Evolutionary conservation across 805 yeast species (phyloP), one percentile per base, ranked within the genome.

Genomic region (Myxozyma neotropica): DNA sequence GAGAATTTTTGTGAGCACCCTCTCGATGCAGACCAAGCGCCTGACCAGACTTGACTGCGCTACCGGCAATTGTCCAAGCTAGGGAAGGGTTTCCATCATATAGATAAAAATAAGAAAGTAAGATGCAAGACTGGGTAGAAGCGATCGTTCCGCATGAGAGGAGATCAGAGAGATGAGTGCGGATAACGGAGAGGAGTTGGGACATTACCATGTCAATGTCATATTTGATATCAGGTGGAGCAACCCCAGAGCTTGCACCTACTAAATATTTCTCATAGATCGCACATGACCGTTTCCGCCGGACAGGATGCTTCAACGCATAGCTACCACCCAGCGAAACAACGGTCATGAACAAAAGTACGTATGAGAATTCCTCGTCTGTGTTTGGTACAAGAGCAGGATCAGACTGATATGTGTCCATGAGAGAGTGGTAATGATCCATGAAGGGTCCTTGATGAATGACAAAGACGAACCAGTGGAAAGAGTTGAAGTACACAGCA

Each of bases 391-490:
- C 55, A 4, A 8, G 3, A 3, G 53, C 19, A 15, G 57, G 63
- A 36, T 60, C 53, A 3, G 43, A 27, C n/a, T 40, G 53, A 26
- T 23, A 60, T 2, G 58, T 47, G 8, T 31, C 33, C 27, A 57
- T 29, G 15, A 60, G 48, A 12, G 17, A 13, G 4, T 10, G n/a
- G 17, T 57, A 60, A 21, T 39, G 57, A 17, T 44, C 50, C 24
- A 53, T 36, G 27, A 60, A 47, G 8, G 24, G 19, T 10, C 55
- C 57, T 23, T 60, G 63, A 36, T 60, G 61, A 31, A 52, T 35
- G 15, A 57, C 54, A 38, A 29, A 24, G 19, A 60, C 52, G 23
- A 45, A 47, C 64, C 64, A 60, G 44, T 60, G 64, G 21, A 57
- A 55, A 13, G 61, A 26, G 35, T 49, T 57, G 45, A 60, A 60